Percentiles rank a stretch among this genome's conserved stretches.
Conservation (phyloP, 352 stramenopile species). For the Globisporangium solare region DNA sequence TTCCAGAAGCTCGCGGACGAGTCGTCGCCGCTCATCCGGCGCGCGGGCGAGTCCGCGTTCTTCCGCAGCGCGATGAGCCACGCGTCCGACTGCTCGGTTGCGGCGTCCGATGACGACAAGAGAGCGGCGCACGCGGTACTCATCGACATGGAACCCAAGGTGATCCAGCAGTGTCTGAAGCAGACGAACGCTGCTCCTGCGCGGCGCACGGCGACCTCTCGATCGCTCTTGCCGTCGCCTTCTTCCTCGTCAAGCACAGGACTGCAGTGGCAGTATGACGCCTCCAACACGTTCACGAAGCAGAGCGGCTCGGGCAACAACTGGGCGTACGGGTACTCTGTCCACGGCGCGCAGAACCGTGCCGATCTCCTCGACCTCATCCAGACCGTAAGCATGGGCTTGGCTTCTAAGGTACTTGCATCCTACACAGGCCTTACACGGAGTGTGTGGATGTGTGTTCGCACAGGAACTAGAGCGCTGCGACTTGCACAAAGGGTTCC, state of each 20-base stretch:
- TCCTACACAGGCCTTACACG: too few species aligned
- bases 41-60: slow-evolving; percentile 14
- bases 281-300: slow-evolving; percentile 39
- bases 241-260: too few species aligned
- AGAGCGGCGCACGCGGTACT: slow-evolving; percentile 57
- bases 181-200: background rate
- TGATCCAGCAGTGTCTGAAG: slow-evolving; percentile 50
- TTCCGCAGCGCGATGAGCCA: slow-evolving; percentile 14
- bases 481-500: slow-evolving; percentile 64
- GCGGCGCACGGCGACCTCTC: background rate
- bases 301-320: slow-evolving; percentile 79
- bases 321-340: slow-evolving; percentile 65
- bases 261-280: slow-evolving; percentile 40
- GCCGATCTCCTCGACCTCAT: slow-evolving; percentile 49
- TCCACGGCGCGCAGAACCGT: slow-evolving; percentile 37
- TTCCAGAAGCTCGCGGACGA: slow-evolving; percentile 59
- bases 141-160: slow-evolving; percentile 82
- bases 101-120: background rate
- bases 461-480: slow-evolving; percentile 64
- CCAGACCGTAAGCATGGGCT: slow-evolving; percentile 21
- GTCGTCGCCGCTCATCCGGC: background rate
- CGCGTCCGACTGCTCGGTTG: slow-evolving; percentile 10
- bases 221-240: too few species aligned
- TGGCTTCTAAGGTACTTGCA: too few species aligned
- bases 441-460: too few species aligned